Conservation (phyloP, 306 rosid species). For the Cucurbita pepo region DNA sequence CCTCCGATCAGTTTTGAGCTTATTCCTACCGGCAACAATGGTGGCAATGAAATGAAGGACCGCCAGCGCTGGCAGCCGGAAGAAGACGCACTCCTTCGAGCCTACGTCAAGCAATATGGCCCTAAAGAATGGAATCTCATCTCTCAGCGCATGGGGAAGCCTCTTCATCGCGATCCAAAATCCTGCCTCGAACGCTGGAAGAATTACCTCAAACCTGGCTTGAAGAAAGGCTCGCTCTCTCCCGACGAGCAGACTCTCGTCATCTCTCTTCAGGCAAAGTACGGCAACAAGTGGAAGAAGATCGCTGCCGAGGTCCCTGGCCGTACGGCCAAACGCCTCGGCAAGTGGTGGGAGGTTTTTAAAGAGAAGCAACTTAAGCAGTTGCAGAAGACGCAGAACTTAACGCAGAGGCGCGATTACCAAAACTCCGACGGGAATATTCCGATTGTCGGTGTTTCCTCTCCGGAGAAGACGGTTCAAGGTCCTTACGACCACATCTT, state of each 20-base stretch:
- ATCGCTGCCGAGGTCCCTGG: slow-evolving; percentile 48
- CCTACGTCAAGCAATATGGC: slow-evolving; percentile 36
- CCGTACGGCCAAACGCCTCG: slow-evolving; percentile 42
- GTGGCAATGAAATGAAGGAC: slow-evolving; percentile 34
- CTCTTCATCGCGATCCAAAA: slow-evolving; percentile 34
- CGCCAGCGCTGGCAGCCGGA: slow-evolving; percentile 47
- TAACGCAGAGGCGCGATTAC: not conserved
- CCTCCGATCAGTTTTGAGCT: not conserved
- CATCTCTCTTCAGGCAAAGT: slow-evolving; percentile 30
- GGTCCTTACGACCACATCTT: slow-evolving; percentile 37
- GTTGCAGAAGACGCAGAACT: slow-evolving; percentile 1
- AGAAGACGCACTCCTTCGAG: slow-evolving; percentile 39
- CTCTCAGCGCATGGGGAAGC: slow-evolving; percentile 24
- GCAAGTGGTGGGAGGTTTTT: slow-evolving; percentile 46
- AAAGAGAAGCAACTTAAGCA: slow-evolving; percentile 35
- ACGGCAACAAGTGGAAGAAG: slow-evolving; percentile 49
- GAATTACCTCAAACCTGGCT: slow-evolving; percentile 30
- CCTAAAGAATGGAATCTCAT: slow-evolving; percentile 29
- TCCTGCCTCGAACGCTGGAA: slow-evolving; percentile 46
- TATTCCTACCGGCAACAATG: not conserved
- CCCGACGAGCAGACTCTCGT: slow-evolving; percentile 30
- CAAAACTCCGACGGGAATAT: slow-evolving; percentile 1
- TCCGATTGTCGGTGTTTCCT: not conserved
- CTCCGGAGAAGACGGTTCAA: slow-evolving; percentile 20
- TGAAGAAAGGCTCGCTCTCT: slow-evolving; percentile 35